A percentile compares a stretch with the other conserved stretches of the same genome.
Conservation (phyloP, 495 filamentous ascomycete genomes). For the Ramalina intermedia region DNA sequence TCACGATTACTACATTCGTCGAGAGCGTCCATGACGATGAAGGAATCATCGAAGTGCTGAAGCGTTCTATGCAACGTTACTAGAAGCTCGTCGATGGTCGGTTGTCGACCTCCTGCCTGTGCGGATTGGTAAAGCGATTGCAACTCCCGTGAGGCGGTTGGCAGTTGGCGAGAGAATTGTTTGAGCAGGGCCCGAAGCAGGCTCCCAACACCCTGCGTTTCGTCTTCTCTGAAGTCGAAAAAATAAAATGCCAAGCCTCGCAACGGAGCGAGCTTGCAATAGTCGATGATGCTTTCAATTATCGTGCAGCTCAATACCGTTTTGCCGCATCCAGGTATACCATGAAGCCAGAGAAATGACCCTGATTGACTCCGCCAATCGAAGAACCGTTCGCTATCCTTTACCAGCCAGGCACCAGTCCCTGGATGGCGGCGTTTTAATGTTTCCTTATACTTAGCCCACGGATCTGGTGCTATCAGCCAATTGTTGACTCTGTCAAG, state of each 20-base stretch:
- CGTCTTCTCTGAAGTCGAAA: conserved; percentile 21
- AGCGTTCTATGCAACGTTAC: not conserved
- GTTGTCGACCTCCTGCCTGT: conserved; percentile 7
- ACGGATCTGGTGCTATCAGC: conserved; percentile 15
- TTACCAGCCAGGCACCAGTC: conserved; percentile 21
- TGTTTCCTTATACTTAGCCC: conserved; percentile 12
- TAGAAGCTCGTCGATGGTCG: not conserved
- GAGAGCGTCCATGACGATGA: conserved; percentile 16
- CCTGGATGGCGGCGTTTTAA: not conserved
- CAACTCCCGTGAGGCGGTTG: not conserved
- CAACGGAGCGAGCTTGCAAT: not conserved
- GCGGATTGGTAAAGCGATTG: conserved; percentile 5
- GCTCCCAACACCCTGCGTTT: conserved; percentile 10
- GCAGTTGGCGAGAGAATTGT: conserved; percentile 14
- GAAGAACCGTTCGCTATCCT: conserved; percentile 10
- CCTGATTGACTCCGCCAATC: conserved; percentile 12
- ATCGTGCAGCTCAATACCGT: conserved; percentile 21
- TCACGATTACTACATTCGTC: conserved; percentile 17
- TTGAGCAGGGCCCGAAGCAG: conserved; percentile 18
- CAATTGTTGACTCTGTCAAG: conserved; percentile 1
- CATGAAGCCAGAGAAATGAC: conserved; percentile 23
- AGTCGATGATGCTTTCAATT: conserved; percentile 15
- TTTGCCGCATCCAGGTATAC: conserved; percentile 26
- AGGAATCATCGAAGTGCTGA: not conserved
- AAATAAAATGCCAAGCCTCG: conserved; percentile 15